Conservation (phyloP, 768 basidiomycete genomes). For the Russula brevipes region DNA sequence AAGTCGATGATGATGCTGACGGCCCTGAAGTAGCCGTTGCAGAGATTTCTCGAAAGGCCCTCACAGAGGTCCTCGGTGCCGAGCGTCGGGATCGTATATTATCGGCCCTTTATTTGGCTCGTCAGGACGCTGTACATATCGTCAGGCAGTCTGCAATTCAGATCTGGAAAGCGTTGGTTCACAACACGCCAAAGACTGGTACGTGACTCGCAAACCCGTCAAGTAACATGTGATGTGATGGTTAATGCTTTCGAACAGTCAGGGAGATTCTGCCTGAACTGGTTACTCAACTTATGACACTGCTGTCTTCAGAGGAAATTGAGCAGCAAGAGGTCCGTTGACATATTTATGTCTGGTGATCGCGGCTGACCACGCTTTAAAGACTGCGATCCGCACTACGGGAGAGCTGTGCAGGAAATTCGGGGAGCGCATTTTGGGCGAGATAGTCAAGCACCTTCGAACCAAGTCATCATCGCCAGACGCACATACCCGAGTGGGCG, state of each 20-base stretch:
- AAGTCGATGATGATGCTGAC: conserved; percentile 76
- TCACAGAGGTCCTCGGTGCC: conserved; percentile 80
- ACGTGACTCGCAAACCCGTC: conserved; percentile 18
- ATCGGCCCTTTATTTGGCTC: conserved; percentile 84
- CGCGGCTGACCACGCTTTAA: conserved; percentile 2
- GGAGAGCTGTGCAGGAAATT: conserved; percentile 92
- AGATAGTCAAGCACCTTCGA: conserved; percentile 77
- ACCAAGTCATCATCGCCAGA: conserved; percentile 57
- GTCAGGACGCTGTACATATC: conserved; percentile 85
- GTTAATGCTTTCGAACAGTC: conserved; percentile 39
- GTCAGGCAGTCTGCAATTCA: conserved; percentile 90
- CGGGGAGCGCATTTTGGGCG: conserved; percentile 83
- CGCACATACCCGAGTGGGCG: conserved; percentile 68
- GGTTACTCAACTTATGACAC: conserved; percentile 65
- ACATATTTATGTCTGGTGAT: not conserved
- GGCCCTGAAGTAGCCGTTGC: conserved; percentile 58
- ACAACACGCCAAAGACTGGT: conserved; percentile 92
- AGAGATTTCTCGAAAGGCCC: conserved; percentile 79
- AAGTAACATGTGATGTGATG: not conserved
- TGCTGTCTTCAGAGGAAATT: conserved; percentile 71
- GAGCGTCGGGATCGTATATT: conserved; percentile 90
- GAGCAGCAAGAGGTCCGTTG: conserved; percentile 82
- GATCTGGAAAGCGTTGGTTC: conserved; percentile 97
- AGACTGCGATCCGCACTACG: conserved; percentile 87
- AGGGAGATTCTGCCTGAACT: conserved; percentile 89